phyloP scores from a whole-genome alignment of 1,139 yeast genomes.

The Protomyces arabidopsidicola region DNA sequence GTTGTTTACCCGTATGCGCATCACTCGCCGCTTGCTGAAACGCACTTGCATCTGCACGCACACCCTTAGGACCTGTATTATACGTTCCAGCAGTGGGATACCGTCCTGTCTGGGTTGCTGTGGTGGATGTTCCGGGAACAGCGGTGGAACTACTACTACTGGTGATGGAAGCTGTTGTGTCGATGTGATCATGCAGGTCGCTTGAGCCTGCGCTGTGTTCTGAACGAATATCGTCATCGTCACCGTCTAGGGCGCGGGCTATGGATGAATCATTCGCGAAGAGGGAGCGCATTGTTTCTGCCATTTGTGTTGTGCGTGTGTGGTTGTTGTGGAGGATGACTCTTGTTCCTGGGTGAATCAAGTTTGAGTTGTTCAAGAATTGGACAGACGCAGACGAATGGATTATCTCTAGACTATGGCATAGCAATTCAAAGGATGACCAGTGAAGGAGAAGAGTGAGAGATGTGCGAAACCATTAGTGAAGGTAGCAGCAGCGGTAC shows the following conservation, averaged over 20 bases:
- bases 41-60: slow-evolving; percentile 20
- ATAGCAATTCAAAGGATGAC: too few species aligned
- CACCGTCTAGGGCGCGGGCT: slow-evolving; percentile 22
- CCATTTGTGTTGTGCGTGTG: not conserved
- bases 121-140: not conserved
- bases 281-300: slow-evolving; percentile 16
- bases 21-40: not conserved
- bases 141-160: not conserved
- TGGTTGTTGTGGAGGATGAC: not conserved
- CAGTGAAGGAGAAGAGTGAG: not conserved
- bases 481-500: not conserved
- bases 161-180: not conserved
- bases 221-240: slow-evolving; percentile 1
- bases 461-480: not conserved
- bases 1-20: not conserved
- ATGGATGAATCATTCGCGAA: slow-evolving; percentile 17
- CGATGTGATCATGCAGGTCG: not conserved
- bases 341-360: too few species aligned
- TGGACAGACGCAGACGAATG: not conserved
- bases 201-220: not conserved
- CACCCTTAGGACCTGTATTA: slow-evolving; percentile 32
- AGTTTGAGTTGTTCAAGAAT: not conserved
- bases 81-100: not conserved
- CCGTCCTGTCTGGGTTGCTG: not conserved
- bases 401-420: too few species aligned